Conservation (phyloP, 2,329 filamentous ascomycete genomes). For the Sclerotinia minor region DNA sequence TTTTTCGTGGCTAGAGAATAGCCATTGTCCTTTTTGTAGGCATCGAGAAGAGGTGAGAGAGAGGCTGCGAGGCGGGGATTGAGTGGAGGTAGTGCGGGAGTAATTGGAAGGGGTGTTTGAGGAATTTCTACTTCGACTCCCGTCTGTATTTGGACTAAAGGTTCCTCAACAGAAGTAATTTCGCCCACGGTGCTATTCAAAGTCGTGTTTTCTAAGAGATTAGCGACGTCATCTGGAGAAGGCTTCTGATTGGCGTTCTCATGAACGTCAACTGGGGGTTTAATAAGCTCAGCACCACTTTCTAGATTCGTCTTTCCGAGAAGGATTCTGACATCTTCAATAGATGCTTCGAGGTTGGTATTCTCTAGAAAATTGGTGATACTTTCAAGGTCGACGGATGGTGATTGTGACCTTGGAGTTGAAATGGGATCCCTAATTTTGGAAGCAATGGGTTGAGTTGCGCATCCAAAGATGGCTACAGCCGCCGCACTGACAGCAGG, state of each 20-base stretch:
- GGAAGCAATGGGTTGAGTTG: neutral
- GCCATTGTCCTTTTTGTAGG: constrained; percentile 32
- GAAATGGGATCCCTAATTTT: neutral
- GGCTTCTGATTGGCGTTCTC: neutral
- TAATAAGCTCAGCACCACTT: neutral
- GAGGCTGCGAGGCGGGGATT: constrained; percentile 15
- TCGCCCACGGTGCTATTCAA: neutral
- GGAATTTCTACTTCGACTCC: neutral
- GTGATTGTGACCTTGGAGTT: neutral
- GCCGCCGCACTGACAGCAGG: constrained; percentile 22
- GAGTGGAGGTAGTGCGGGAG: neutral
- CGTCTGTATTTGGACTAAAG: neutral
- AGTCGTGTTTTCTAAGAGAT: neutral
- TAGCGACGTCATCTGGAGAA: neutral
- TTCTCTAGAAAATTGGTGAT: constrained; percentile 15
- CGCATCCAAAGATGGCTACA: constrained; percentile 27
- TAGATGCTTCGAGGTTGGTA: neutral
- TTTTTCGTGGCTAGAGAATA: constrained; percentile 23
- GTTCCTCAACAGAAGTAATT: neutral
- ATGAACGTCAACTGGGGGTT: neutral
- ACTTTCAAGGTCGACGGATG: neutral
- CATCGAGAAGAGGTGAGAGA: constrained; percentile 31
- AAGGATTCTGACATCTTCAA: neutral
- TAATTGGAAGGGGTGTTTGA: neutral
- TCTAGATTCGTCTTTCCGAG: neutral